Base-by-base conservation (phyloP, 495 filamentous ascomycete genomes). In the Hyaloscypha variabilis region DNA sequence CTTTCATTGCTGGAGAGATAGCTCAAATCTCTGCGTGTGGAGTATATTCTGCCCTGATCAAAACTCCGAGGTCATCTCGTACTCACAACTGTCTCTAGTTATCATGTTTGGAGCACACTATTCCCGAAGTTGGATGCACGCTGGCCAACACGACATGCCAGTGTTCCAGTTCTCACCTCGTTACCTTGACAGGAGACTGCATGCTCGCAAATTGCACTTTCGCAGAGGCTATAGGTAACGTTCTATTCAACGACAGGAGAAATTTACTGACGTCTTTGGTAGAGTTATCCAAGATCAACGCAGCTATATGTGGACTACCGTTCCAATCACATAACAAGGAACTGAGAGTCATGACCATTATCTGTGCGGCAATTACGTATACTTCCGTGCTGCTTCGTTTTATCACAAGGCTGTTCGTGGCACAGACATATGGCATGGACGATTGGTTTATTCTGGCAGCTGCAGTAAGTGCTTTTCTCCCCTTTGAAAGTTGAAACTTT, bases 371-470 rank as follows among this genome's bases (percentile, higher is more conserved):
- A 54, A 8, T 54, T 4, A 54, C 51, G 51, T 25, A 54, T 23
- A 54, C 51, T 25, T n/a, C 51, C 24, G 51, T 23, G 26, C 51
- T 54, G 3, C 21, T 54, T 14, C 51, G 51, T 25, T 54, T 54
- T 54, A 24, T 25, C 26, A 54, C 51, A n/a, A 24, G 51, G 51
- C 8, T 54, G 24, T 54, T 23, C 5, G 21, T 54, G 6, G 21
- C 24, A n/a, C 51, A 54, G 21, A 54, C 51, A 24, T 34, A 75
- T n/a, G 71, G 73, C 63, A 74, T 70, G 70, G 74, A 76, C 68
- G 74, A 75, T 63, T 74, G 64, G 25, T 68, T 76, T n/a, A 72
- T 75, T 28, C 28, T 74, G 17, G 46, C 62, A 26, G 55, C 74
- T 25, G 13, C 73, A 34, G 63, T 65, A 28, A 65, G 53, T 49